Evolutionary conservation across 208 protist genomes (phyloP).

Genomic region (Crithidia brevicula): DNA sequence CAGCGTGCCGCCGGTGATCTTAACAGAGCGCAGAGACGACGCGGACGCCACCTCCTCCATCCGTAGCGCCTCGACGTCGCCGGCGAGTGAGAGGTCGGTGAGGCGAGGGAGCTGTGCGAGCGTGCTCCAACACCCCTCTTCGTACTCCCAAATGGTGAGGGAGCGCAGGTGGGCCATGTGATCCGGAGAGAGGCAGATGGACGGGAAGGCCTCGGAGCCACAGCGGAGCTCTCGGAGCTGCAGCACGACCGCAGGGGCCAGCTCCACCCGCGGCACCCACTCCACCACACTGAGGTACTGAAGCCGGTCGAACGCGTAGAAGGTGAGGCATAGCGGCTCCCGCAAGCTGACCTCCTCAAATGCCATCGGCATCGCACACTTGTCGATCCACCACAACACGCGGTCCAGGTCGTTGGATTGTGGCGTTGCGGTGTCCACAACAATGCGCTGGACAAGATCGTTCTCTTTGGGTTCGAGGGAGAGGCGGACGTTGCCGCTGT

Average conservation of each 20-base stretch:
- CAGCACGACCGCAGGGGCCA: neutral
- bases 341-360: conserved; percentile 9
- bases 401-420: neutral
- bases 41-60: conserved; percentile 9
- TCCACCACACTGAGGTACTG: conserved; percentile 15
- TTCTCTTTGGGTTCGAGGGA: conserved; percentile 1
- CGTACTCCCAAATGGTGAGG: neutral
- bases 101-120: neutral
- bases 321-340: conserved; percentile 2
- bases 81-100: conserved; percentile 5
- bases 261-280: conserved; percentile 9
- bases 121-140: neutral
- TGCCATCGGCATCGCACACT: conserved; percentile 6
- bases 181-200: neutral
- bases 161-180: neutral
- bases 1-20: neutral
- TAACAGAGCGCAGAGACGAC: neutral
- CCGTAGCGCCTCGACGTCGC: neutral
- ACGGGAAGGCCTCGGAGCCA: neutral
- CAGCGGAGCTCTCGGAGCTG: conserved; percentile 3
- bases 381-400: conserved; percentile 7
- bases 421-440: neutral
- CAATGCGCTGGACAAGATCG: conserved; percentile 10
- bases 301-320: neutral
- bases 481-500: conserved; percentile 4